Percentiles rank a stretch among this genome's conserved stretches.
Conservation (phyloP, 2,329 filamentous ascomycete species). For the Sporothrix globosa region DNA sequence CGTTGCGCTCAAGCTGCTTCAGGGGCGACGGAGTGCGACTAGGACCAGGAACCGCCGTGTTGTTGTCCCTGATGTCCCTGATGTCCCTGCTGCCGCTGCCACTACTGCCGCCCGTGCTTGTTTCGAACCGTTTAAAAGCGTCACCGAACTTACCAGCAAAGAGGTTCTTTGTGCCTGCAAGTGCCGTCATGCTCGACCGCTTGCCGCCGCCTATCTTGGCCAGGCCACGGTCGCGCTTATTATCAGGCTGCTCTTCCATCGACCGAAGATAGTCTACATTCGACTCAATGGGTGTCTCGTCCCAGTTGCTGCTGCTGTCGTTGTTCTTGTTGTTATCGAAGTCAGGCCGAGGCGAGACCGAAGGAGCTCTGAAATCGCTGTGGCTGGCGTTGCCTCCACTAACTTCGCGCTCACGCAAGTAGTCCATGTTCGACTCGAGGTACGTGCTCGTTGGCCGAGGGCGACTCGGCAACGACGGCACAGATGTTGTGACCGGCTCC, state of each 20-base stretch:
- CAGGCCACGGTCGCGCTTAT: constrained; percentile 57
- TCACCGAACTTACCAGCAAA: constrained; percentile 90
- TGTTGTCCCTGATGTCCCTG: constrained; percentile 38
- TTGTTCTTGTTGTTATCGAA: constrained; percentile 29
- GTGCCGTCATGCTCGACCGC: constrained; percentile 70
- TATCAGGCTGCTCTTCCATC: constrained; percentile 40
- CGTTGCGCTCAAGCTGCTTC: constrained; percentile 53
- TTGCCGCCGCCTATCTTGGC: constrained; percentile 63
- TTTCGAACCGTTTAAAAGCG: constrained; percentile 88
- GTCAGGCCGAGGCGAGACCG: constrained; percentile 51
- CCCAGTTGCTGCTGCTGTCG: constrained; percentile 30
- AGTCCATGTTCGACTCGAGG: constrained; percentile 80
- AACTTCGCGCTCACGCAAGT: constrained; percentile 73
- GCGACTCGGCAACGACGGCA: constrained; percentile 47
- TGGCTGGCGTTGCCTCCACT: constrained; percentile 9
- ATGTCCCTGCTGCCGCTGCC: constrained; percentile 23
- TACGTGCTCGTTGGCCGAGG: constrained; percentile 80
- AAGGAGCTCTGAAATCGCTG: constrained; percentile 47
- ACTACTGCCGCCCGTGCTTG: constrained; percentile 43
- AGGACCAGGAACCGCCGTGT: constrained; percentile 39
- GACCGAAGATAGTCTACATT: constrained; percentile 82
- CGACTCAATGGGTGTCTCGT: constrained; percentile 70
- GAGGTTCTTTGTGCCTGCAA: constrained; percentile 77
- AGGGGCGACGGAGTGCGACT: constrained; percentile 54
- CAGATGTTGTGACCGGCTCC: constrained; percentile 50